Evolutionary conservation across 495 filamentous ascomycete genomes (phyloP).

Genomic region (Pyronema omphalodes): DNA sequence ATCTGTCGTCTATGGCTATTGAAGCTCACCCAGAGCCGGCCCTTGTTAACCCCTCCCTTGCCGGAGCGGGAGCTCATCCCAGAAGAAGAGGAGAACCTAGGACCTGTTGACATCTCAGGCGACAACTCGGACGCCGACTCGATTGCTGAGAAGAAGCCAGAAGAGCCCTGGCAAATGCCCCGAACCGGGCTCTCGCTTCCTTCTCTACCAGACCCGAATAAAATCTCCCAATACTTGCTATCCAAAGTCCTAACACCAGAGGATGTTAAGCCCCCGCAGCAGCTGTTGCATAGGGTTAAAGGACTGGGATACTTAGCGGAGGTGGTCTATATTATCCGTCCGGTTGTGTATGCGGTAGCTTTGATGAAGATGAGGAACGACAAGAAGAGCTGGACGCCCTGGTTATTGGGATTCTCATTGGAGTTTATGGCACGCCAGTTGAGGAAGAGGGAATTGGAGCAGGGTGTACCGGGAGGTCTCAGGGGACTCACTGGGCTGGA

Average conservation of each 20-base stretch:
- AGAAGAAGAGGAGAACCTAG: constrained; percentile 14
- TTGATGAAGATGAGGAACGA: constrained; percentile 45
- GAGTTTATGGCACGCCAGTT: constrained; percentile 77
- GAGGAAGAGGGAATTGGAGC: constrained; percentile 51
- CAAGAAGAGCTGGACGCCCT: constrained; percentile 66
- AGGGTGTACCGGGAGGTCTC: constrained; percentile 45
- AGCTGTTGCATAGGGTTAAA: constrained; percentile 58
- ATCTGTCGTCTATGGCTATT: constrained; percentile 67
- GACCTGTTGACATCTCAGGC: constrained; percentile 23
- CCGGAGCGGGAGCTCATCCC: constrained; percentile 68
- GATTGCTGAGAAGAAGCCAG: constrained; percentile 5
- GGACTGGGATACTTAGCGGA: constrained; percentile 62
- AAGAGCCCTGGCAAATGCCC: constrained; percentile 72
- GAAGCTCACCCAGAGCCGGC: constrained; percentile 63
- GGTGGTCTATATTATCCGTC: constrained; percentile 74
- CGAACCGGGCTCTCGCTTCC: constrained; percentile 74
- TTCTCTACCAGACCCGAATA: constrained; percentile 53
- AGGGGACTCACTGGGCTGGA: constrained; percentile 64
- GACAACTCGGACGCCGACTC: constrained; percentile 31
- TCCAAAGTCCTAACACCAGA: constrained; percentile 86
- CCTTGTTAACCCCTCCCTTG: constrained; percentile 65
- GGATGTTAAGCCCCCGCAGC: constrained; percentile 78
- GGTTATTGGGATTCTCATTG: constrained; percentile 70
- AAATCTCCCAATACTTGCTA: constrained; percentile 71
- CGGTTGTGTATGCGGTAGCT: constrained; percentile 72